Evolutionary conservation across 73 alveolate species (phyloP), one percentile per base, ranked within the genome.

Genomic region (Tetrahymena malaccensis): DNA sequence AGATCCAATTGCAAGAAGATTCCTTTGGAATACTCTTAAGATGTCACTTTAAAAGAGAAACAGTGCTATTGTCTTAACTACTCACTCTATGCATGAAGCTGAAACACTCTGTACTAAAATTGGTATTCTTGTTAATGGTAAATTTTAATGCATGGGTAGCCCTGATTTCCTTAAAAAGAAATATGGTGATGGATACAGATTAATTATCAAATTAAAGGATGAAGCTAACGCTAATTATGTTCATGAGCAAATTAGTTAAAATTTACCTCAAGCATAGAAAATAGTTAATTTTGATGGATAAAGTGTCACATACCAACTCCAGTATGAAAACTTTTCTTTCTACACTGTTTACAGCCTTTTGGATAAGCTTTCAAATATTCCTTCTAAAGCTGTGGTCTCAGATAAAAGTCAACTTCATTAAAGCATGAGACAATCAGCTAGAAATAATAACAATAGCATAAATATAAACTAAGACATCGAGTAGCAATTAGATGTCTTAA

Each of bases 11-110:
- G 97, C 97, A 21, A 95, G 97, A 95, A 95, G 97, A 55, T 95
- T 95, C 84, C 93, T 95, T 34, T 95, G 97, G 97, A 95, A 95
- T 85, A 95, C 97, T 12, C 85, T 95, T 17, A 95, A 93, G 84
- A 22, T 43, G 93, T 94, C 95, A 0, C 95, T 95, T 38, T 55
- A 95, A 93, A 35, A 85, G 43, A 95, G 97, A 55, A 27, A 94
- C 44, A 93, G 97, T 85, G 85, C 99, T 33, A 97, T 98, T 35
- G 97, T 98, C 12, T 95, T 98, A 94, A 97, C 99, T 10, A 98
- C 99, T 57, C 99, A 98, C 95, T 96, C 99, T 17, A 94, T 98
- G 97, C 99, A 98, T 94, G 99, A 98, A 97, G 99, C 99, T 44
- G 99, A 98, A 95, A 97, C 97, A 15, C 97, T 98, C 22, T 97